phyloP scores from a whole-genome alignment of 2,329 filamentous ascomycete species.

The Sporothrix schenckii region DNA sequence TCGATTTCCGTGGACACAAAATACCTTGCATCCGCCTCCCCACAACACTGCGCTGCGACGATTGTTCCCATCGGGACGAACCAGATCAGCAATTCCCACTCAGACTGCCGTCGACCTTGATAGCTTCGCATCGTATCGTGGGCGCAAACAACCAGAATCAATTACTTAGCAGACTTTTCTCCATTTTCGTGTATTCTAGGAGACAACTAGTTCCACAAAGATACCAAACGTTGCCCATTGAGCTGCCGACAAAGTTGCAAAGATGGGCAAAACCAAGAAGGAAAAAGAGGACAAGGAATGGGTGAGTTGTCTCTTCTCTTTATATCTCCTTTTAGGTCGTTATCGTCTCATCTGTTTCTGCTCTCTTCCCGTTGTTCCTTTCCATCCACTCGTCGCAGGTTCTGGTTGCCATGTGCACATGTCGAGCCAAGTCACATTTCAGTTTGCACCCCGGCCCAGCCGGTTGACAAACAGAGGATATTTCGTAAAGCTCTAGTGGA shows the following conservation, averaged over 20 bases:
- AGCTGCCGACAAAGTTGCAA: background rate
- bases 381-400: background rate
- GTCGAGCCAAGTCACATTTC: conserved; percentile 7
- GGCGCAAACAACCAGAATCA: conserved; percentile 8
- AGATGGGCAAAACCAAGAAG: conserved; percentile 24
- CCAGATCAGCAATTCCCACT: background rate
- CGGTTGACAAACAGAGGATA: background rate
- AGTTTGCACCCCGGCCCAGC: conserved; percentile 12
- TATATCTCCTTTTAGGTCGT: background rate
- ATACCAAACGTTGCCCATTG: background rate
- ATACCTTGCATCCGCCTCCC: background rate
- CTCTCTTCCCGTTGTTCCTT: background rate
- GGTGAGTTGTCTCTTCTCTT: conserved; percentile 28
- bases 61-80: background rate
- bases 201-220: background rate
- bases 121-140: background rate
- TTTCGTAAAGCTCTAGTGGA: conserved; percentile 10
- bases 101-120: background rate
- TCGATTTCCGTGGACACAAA: background rate
- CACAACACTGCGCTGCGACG: background rate
- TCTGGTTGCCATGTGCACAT: conserved; percentile 4
- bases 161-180: conserved; percentile 7
- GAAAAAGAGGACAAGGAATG: conserved; percentile 34
- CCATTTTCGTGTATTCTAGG: background rate
- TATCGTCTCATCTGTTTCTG: background rate